A percentile compares a stretch with the other conserved stretches of the same genome.
Conservation (phyloP, 2,329 filamentous ascomycete species). For the Ampelomyces quisqualis region DNA sequence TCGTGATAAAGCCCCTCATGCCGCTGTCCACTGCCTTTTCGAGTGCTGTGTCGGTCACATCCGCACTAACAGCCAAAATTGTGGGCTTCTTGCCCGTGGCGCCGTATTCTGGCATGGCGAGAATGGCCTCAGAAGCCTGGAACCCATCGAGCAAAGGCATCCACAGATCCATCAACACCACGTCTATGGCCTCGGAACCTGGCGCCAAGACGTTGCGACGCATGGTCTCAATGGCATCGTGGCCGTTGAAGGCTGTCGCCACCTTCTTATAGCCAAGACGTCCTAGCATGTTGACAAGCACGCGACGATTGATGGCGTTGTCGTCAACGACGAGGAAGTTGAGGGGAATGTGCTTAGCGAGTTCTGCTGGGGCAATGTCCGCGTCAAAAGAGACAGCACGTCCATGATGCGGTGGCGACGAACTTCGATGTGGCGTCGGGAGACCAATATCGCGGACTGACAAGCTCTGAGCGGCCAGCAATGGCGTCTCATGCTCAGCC, state of each 20-base stretch:
- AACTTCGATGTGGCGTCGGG: slow-evolving; percentile 31
- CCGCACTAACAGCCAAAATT: slow-evolving; percentile 65
- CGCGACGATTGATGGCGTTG: slow-evolving; percentile 69
- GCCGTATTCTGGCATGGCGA: slow-evolving; percentile 49
- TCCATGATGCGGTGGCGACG: slow-evolving; percentile 29
- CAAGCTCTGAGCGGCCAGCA: slow-evolving; percentile 13
- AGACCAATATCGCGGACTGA: slow-evolving; percentile 18
- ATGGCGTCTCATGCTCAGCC: slow-evolving; percentile 15
- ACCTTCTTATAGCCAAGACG: slow-evolving; percentile 67
- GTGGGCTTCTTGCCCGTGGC: slow-evolving; percentile 44
- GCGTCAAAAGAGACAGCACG: slow-evolving; percentile 28
- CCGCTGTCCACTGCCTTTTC: slow-evolving; percentile 61
- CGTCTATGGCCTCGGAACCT: slow-evolving; percentile 52
- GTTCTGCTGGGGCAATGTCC: slow-evolving; percentile 22
- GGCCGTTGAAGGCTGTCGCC: slow-evolving; percentile 66
- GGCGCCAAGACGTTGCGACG: slow-evolving; percentile 38
- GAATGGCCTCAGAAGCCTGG: slow-evolving; percentile 64
- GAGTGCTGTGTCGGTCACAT: slow-evolving; percentile 65
- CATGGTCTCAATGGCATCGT: slow-evolving; percentile 66
- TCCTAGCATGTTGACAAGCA: slow-evolving; percentile 65
- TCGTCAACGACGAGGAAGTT: slow-evolving; percentile 71
- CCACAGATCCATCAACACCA: slow-evolving; percentile 74
- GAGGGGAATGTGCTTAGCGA: slow-evolving; percentile 63
- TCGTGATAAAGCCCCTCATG: slow-evolving; percentile 69
- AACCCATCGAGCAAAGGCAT: slow-evolving; percentile 75